Evolutionary conservation across 2,329 filamentous ascomycete species (phyloP), one percentile per base, ranked within the genome.

Genomic region (Curvularia eragrostidis): DNA sequence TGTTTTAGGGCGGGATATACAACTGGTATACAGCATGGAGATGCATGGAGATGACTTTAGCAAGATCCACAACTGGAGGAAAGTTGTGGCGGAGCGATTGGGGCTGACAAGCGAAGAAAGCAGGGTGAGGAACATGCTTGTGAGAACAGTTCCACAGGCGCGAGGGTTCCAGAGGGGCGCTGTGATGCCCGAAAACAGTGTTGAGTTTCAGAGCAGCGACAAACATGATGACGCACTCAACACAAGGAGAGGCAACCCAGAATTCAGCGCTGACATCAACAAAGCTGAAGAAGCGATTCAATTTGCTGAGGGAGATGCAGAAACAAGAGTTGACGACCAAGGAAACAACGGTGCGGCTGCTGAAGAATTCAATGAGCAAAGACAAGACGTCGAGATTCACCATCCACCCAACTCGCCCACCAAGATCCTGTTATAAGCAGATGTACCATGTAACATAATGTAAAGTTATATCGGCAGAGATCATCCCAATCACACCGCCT

Each of bases 1-100:
- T 0, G 41, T 58, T 5, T 49, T 70, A 38, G 75, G 76, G 23
- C 56, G 46, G n/a, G 60, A 62, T 10, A 56, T 74, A 38, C 61
- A 69, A 44, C 61, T 69, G 18, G 63, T 79, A 7, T 75, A 74
- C 56, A 59, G 56, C 1, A 75, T 77, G 65, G 77, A 79, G n/a
- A 60, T 69, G 23, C 74, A 71, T 48, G 55, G 42, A 10, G 67
- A 75, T 42, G 75, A 69, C 0, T 54, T 73, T 15, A 48, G 54
- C 43, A 75, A 72, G 61, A 39, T 79, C 30, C 44, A 53, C 19
- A 54, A 42, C 5, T 80, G 77, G 77, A 68, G 65, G 39, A 49
- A 62, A 5, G 57, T 67, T 7, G 63, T 77, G 10, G 64, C 59
- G 18, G 61, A 67, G 51, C 59, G 74, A 30, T 58, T 78, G 48